These are phyloP conservation scores for Cicer chorassanicum DNA, from an alignment of 306 rosid species.

Conservation along the genomic window DNA sequence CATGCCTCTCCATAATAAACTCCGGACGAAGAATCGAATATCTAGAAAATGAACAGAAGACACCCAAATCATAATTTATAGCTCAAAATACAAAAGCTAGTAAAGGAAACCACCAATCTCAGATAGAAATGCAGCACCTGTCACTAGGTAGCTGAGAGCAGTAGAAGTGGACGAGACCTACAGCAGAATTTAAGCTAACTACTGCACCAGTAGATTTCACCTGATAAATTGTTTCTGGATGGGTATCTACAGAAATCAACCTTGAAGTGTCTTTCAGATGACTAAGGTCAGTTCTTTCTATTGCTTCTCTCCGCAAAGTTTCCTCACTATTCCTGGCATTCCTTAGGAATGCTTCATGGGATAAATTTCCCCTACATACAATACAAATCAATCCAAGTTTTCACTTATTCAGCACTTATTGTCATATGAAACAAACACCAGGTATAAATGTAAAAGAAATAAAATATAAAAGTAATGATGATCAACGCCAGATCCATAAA, in stretches of 20 bases:
- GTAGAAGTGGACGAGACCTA: constrained; percentile 93
- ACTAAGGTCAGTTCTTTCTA: constrained; percentile 97
- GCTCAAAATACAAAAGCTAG: constrained; percentile 33
- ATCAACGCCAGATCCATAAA: constrained; percentile 21
- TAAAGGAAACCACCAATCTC: constrained; percentile 35
- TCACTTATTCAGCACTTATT: constrained; percentile 40
- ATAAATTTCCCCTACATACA: constrained; percentile 75
- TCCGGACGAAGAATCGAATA: constrained; percentile 98
- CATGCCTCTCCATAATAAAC: constrained; percentile 94
- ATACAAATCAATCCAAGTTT: constrained; percentile 30
- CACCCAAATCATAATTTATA: constrained; percentile 32
- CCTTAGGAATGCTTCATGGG: constrained; percentile 94
- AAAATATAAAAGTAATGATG: neutral
- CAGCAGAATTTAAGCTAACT: constrained; percentile 98
- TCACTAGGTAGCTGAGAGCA: constrained; percentile 99
- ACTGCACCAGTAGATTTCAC: constrained; percentile 98
- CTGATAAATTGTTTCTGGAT: constrained; percentile 88
- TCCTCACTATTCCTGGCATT: constrained; percentile 98
- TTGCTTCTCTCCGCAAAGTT: constrained; percentile 93
- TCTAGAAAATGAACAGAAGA: constrained; percentile 52
- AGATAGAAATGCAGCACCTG: constrained; percentile 63
- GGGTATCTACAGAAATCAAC: constrained; percentile 79
- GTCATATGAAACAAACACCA: constrained; percentile 40
- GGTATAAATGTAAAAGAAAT: constrained; percentile 21
- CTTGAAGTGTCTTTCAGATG: constrained; percentile 86